phyloP scores from a whole-genome alignment of 2,329 filamentous ascomycete genomes.

The Plectosphaerella cucumerina region DNA sequence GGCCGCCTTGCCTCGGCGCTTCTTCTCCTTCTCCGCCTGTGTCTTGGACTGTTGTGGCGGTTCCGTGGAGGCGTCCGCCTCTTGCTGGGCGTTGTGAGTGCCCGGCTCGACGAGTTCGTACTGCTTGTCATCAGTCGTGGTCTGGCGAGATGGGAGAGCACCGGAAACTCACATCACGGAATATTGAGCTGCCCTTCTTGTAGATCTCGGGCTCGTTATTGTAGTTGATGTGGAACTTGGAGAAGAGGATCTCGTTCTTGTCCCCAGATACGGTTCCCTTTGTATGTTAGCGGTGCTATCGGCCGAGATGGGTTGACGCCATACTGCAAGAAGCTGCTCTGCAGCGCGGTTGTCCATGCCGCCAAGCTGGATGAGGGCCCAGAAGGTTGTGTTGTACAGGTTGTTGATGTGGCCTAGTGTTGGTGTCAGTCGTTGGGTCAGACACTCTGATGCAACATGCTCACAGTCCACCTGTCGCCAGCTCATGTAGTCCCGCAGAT shows the following conservation, averaged over 20 bases:
- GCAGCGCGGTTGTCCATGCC: slow-evolving; percentile 74
- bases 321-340: slow-evolving; percentile 71
- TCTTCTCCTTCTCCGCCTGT: slow-evolving; percentile 79
- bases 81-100: slow-evolving; percentile 39
- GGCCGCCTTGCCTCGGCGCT: slow-evolving; percentile 72
- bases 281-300: slow-evolving; percentile 11
- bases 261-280: slow-evolving; percentile 80
- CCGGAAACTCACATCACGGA: slow-evolving; percentile 63
- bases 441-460: slow-evolving; percentile 18
- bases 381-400: slow-evolving; percentile 96
- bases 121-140: slow-evolving; percentile 28
- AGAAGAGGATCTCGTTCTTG: slow-evolving; percentile 95
- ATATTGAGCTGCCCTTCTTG: slow-evolving; percentile 89
- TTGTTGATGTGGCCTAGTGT: slow-evolving; percentile 88
- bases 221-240: slow-evolving; percentile 88
- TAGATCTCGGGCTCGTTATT: slow-evolving; percentile 93
- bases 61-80: slow-evolving; percentile 46
- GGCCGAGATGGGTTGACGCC: slow-evolving; percentile 11
- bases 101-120: slow-evolving; percentile 66
- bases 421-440: slow-evolving; percentile 9
- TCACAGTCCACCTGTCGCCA: slow-evolving; percentile 96
- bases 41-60: slow-evolving; percentile 64
- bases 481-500: slow-evolving; percentile 90
- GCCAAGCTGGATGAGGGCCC: slow-evolving; percentile 77
- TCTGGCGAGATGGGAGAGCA: too few relatives aligned